Percentiles rank a stretch among this genome's conserved stretches.
Evolutionary conservation across 495 filamentous ascomycete species (phyloP).

Genomic region (Chaetomidium leptoderma): DNA sequence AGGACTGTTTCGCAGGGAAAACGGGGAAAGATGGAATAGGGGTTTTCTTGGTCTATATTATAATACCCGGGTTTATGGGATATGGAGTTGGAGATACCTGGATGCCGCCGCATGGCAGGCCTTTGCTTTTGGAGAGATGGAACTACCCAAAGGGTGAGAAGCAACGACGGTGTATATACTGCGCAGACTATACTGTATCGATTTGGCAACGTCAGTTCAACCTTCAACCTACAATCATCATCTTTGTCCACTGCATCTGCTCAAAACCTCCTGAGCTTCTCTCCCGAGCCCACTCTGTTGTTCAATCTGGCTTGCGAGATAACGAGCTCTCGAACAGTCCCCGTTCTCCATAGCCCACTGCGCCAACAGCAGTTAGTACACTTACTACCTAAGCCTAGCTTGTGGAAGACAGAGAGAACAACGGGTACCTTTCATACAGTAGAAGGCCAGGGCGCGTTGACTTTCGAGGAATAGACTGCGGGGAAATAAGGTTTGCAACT

Average conservation of each 20-base stretch:
- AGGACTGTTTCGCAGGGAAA: neutral
- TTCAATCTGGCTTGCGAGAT: neutral
- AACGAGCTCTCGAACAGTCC: neutral
- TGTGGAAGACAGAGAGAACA: neutral
- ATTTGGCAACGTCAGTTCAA: too few species aligned
- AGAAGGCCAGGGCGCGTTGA: neutral
- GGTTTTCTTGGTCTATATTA: neutral
- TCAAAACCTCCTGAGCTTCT: neutral
- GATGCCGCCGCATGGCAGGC: neutral
- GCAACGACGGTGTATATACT: neutral
- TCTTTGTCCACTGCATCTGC: neutral
- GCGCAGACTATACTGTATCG: neutral
- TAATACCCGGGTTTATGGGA: slow-evolving; percentile 8
- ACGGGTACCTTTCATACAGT: neutral
- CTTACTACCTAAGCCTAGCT: neutral
- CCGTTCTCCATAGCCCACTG: neutral
- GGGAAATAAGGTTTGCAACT: neutral
- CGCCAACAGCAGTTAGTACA: neutral
- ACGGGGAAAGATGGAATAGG: neutral
- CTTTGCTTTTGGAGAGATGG: slow-evolving; percentile 7
- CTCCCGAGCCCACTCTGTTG: neutral
- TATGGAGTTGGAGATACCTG: slow-evolving; percentile 17
- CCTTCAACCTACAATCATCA: too few species aligned
- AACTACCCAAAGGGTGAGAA: neutral
- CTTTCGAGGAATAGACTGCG: neutral